Base-by-base conservation (phyloP, 768 basidiomycete species). In the Arthromyces matolae region DNA sequence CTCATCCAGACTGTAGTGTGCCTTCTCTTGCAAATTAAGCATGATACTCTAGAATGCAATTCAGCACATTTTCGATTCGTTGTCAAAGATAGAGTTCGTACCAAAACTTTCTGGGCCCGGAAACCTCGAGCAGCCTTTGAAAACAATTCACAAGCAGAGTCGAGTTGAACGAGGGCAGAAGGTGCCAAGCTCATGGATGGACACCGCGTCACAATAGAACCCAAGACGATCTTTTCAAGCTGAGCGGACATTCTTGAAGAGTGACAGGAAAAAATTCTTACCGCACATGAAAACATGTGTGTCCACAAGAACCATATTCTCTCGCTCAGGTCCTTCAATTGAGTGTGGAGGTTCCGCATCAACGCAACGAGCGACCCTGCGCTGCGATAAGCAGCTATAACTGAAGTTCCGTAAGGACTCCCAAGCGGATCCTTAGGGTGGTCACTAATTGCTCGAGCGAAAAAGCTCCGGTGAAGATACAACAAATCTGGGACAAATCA, bases 131-230 rank as follows among this genome's bases (percentile, higher is more conserved):
- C 84, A 16, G 83, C 78, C 60, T 82, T 83, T n/a, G 80, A 71
- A 56, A 87, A 86, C 24, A 87, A 72, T 47, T 86, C 81, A 54
- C 84, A 86, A 5, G 85, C 85, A 0, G 86, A 86, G 59, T 87
- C 83, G 23, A 88, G 67, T 57, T 88, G 86, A 7, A 79, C 75
- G 8, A 88, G 73, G 4, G 85, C 86, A 19, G 85, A 87, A 14
- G 84, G 82, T 18, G 85, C 86, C 51, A 88, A 64, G 55, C 84
- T 85, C 79, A 87, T 85, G 14, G 86, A 87, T 9, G 86, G 85
- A 64, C 85, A 87, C 42, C 84, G 74, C 14, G 86, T 88, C 9
- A 87, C 85, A 28, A 88, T 84, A 18, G 84, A 84, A 28, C 85
- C 85, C 38, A 88, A 66, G 42, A 88, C 72, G 52, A 88, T 86